Conservation (phyloP, 2,329 filamentous ascomycete genomes). For the Phoma sp. region DNA sequence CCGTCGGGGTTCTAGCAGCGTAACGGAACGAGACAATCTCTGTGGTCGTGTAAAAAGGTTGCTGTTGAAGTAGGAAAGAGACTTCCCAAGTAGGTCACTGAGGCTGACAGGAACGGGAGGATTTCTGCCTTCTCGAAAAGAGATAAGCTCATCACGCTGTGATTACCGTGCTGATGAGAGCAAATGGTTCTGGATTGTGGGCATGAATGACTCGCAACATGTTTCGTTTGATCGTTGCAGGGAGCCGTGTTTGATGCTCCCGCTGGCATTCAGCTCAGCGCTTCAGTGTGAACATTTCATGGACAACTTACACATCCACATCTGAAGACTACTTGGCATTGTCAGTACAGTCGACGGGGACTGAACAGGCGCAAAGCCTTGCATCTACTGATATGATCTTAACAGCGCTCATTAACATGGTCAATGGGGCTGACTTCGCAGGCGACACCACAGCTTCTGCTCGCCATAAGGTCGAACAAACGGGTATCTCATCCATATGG, state of each 20-base stretch:
- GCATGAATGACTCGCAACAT: slow-evolving; percentile 14
- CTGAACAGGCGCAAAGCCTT: too few species aligned
- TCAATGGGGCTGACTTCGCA: background rate
- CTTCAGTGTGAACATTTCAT: background rate
- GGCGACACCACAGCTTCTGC: background rate
- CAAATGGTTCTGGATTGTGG: slow-evolving; percentile 6
- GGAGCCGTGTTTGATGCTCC: slow-evolving; percentile 19
- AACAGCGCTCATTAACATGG: background rate
- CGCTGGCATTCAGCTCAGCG: slow-evolving; percentile 2
- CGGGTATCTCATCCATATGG: background rate
- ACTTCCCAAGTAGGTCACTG: too few species aligned
- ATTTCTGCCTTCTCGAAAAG: too few species aligned
- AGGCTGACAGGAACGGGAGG: too few species aligned
- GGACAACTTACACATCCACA: background rate
- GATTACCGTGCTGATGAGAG: slow-evolving; percentile 1
- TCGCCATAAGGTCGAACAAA: background rate
- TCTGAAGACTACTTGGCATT: background rate
- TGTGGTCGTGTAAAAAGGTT: too few species aligned
- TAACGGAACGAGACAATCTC: too few species aligned
- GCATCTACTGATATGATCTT: too few species aligned
- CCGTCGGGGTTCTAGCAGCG: too few species aligned
- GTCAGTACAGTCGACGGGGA: too few species aligned
- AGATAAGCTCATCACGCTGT: too few species aligned
- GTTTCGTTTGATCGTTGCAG: slow-evolving; percentile 21
- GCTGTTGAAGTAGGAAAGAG: too few species aligned